A percentile compares a stretch with the other conserved stretches of the same genome.
phyloP scores from a whole-genome alignment of 148 eudicot genomes.

The Rhododendron vialii region DNA sequence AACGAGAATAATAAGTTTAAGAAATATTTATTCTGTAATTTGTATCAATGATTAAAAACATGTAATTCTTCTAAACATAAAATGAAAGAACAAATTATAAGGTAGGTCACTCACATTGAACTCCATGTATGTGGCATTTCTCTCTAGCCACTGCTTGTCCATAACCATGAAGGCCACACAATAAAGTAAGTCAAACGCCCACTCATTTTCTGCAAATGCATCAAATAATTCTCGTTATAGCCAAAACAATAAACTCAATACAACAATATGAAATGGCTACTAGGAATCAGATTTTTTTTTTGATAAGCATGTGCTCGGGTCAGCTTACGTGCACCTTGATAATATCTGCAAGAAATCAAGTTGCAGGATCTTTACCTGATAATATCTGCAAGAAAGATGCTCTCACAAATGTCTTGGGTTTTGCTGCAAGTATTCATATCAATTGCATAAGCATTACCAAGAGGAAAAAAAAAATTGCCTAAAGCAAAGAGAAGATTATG shows the following conservation, averaged over 20 bases:
- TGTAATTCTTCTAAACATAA: background rate
- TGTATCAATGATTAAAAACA: background rate
- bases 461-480: background rate
- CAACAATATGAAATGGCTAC: background rate
- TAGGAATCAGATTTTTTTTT: background rate
- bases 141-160: constrained; percentile 85
- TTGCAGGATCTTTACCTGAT: constrained; percentile 43
- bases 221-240: background rate
- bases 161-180: constrained; percentile 76
- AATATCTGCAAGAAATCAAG: constrained; percentile 1
- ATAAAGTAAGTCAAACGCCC: constrained; percentile 84
- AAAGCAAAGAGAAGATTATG: background rate
- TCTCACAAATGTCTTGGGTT: constrained; percentile 58
- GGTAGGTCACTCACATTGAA: constrained; percentile 57
- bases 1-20: background rate
- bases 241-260: background rate
- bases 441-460: constrained; percentile 11
- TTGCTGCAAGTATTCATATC: constrained; percentile 35
- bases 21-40: background rate
- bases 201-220: constrained; percentile 64
- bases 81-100: background rate
- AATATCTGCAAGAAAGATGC: constrained; percentile 71
- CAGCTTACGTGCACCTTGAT: background rate
- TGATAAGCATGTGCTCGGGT: background rate
- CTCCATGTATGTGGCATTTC: constrained; percentile 77